Evolutionary conservation across 2,329 filamentous ascomycete species (phyloP).

Genomic region (Daldinia sp.): DNA sequence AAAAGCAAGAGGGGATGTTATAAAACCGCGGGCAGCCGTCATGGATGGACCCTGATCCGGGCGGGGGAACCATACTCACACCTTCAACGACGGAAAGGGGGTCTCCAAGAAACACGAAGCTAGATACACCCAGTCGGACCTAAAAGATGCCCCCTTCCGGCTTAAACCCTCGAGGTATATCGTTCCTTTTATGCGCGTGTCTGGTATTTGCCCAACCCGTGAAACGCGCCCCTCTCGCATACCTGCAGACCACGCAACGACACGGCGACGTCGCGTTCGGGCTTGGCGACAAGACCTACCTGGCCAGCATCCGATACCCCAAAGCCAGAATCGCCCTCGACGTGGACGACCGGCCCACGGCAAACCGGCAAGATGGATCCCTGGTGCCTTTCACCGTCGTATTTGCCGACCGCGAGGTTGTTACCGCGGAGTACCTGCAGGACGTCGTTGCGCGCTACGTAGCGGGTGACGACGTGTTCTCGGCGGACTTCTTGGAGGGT

Average conservation of each 20-base stretch:
- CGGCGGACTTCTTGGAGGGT: constrained; percentile 47
- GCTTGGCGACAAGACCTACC: constrained; percentile 49
- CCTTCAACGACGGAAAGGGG: neutral
- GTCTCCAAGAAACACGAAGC: neutral
- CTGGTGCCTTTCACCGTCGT: neutral
- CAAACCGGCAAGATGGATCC: neutral
- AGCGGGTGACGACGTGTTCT: constrained; percentile 49
- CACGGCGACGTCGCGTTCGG: constrained; percentile 47
- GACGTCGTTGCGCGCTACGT: constrained; percentile 45
- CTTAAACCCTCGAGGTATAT: neutral
- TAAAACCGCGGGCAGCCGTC: neutral
- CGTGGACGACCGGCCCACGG: constrained; percentile 24
- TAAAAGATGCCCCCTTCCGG: neutral
- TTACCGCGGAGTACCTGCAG: constrained; percentile 35
- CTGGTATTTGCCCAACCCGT: constrained; percentile 2
- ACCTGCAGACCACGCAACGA: constrained; percentile 34
- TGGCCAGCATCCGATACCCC: constrained; percentile 48
- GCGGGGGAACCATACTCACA: neutral
- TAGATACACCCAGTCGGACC: neutral
- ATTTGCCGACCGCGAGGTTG: neutral
- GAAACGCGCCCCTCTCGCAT: constrained; percentile 32
- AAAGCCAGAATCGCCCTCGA: constrained; percentile 38
- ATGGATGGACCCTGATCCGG: neutral
- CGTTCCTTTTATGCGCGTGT: constrained; percentile 3
- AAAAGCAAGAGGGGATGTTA: neutral